Evolutionary conservation across 2,329 filamentous ascomycete species (phyloP).

Genomic region (Hymenotorrendiella dingleyae): DNA sequence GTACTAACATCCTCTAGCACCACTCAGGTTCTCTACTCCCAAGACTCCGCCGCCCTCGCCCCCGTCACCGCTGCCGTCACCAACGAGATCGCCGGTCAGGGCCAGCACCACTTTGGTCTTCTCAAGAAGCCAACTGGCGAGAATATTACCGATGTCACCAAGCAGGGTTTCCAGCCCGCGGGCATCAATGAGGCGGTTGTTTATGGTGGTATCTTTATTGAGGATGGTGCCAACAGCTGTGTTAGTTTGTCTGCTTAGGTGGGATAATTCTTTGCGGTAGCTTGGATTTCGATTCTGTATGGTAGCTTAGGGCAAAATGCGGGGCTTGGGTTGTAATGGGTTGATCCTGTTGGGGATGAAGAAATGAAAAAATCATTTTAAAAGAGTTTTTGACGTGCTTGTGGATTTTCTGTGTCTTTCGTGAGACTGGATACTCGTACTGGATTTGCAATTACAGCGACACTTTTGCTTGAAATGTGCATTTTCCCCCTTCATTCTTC

Average conservation of each 20-base stretch:
- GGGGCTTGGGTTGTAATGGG: too few relatives aligned
- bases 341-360: too few relatives aligned
- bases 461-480: too few relatives aligned
- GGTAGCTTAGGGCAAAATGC: too few relatives aligned
- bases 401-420: too few relatives aligned
- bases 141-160: conserved; percentile 41
- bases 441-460: too few relatives aligned
- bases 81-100: conserved; percentile 50
- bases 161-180: conserved; percentile 41
- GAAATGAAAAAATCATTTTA: too few relatives aligned
- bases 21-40: conserved; percentile 52
- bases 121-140: conserved; percentile 50
- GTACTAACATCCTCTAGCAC: conserved; percentile 35
- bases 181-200: conserved; percentile 47
- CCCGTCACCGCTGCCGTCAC: conserved; percentile 39
- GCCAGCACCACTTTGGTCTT: conserved; percentile 57
- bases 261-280: too few relatives aligned
- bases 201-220: conserved; percentile 47
- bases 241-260: conserved; percentile 21
- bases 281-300: too few relatives aligned
- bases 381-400: too few relatives aligned
- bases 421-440: too few relatives aligned
- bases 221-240: conserved; percentile 40
- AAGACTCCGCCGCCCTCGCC: conserved; percentile 38
- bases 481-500: too few relatives aligned